Evolutionary conservation across 495 filamentous ascomycete genomes (phyloP), one percentile per base, ranked within the genome.

Genomic region (Evansstolkia leycettana): DNA sequence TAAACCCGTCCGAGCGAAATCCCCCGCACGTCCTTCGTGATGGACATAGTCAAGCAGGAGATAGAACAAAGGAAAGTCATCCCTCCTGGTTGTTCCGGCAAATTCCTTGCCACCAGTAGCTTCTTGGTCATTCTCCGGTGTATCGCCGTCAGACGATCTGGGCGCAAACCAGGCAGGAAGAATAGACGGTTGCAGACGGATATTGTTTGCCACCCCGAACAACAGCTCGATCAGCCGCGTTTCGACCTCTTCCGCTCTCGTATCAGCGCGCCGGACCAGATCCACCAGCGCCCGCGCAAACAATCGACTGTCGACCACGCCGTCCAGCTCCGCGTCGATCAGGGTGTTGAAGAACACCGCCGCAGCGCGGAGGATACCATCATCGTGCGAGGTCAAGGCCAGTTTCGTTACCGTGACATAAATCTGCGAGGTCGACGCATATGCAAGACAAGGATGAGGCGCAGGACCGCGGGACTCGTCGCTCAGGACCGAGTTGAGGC

Each of bases 11-110:
- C 90, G 70, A n/a, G 92, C 89, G 62, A 99, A 99, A 55, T 99
- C 90, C 15, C 90, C 90, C 13, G 88, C 78, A 20, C 83, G 76
- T 30, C 88, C 87, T 38, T 94, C 87, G 40, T 89, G 80, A 50
- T 99, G 87, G 20, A 99, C 88, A 56, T 93, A 90, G 51, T 96
- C 87, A 34, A 99, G 80, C 38, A 96, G 67, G 20, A 94, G 62
- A 55, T 95, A 96, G 61, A 95, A 96, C 15, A 99, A 51, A 1
- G 90, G 90, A 49, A 99, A 96, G 45, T 92, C 86, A 46, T 89
- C 82, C 55, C 86, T 93, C 43, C 92, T 78, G 23, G 81, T 90
- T 28, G 79, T 71, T 14, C 88, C 86, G 1, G 80, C 82, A 54
- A 92, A 95, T 53, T 76, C 62, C 6, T 58, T 51, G 38, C 17